Evolutionary conservation across 345 rosid species (phyloP).

Genomic region (Populus euphratica): DNA sequence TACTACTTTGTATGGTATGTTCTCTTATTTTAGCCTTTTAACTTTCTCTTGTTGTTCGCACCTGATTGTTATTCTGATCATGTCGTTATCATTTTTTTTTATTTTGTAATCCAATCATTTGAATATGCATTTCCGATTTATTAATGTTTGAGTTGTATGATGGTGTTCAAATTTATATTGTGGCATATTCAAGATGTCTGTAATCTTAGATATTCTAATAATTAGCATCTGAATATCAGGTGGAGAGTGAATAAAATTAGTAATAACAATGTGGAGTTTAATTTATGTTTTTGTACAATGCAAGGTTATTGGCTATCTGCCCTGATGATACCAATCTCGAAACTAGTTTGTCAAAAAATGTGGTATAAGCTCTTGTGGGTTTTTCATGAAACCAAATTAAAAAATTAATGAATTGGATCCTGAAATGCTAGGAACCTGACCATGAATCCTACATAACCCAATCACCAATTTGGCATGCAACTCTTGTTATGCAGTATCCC

Average conservation of each 20-base stretch:
- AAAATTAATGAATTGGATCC: not conserved
- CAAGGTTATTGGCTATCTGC: not conserved
- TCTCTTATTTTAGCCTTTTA: not conserved
- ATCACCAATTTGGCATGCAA: not conserved
- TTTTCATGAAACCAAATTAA: not conserved
- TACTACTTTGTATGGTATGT: constrained; percentile 83
- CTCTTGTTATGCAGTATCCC: not conserved
- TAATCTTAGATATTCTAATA: not conserved
- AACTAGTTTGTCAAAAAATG: not conserved
- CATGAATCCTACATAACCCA: not conserved
- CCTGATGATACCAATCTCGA: not conserved
- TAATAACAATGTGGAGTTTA: not conserved
- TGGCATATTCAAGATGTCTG: not conserved
- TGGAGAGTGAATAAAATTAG: not conserved
- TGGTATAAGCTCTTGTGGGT: not conserved
- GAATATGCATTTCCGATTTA: not conserved
- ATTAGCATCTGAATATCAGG: not conserved
- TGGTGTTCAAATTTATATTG: not conserved
- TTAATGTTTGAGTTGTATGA: not conserved
- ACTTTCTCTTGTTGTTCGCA: not conserved
- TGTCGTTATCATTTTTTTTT: not conserved
- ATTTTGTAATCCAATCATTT: not conserved
- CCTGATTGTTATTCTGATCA: no score
- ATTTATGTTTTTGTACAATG: not conserved
- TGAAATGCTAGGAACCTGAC: not conserved